These are phyloP conservation scores for Vachellia collinsii DNA, from an alignment of 306 rosid genomes.

Conservation along the genomic window DNA sequence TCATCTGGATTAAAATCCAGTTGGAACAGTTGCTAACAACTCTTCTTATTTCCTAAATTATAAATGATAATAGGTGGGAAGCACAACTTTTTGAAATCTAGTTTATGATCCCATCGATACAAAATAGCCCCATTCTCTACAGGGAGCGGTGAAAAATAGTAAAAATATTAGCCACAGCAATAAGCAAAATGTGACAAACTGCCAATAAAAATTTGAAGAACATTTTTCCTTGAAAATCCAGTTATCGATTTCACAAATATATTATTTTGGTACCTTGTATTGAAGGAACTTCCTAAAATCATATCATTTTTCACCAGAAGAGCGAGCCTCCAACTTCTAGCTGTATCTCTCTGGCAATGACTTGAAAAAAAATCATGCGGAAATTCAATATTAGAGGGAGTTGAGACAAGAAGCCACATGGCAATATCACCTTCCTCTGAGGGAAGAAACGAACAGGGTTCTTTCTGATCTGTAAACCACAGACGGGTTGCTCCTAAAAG, in stretches of 20 bases:
- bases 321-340: conserved; percentile 75
- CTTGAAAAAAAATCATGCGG: conserved; percentile 40
- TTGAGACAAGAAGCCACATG: conserved; percentile 75
- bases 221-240: neutral
- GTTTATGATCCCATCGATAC: conserved; percentile 3
- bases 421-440: conserved; percentile 58
- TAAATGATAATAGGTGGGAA: conserved; percentile 9
- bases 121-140: neutral
- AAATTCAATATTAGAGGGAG: conserved; percentile 49
- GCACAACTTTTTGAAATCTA: neutral
- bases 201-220: neutral
- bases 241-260: conserved; percentile 18
- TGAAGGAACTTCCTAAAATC: conserved; percentile 65
- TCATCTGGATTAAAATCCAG: conserved; percentile 18
- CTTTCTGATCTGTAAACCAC: conserved; percentile 48
- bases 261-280: conserved; percentile 64
- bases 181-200: conserved; percentile 23
- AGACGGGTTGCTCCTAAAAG: conserved; percentile 57
- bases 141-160: neutral
- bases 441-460: conserved; percentile 38
- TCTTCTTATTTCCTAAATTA: conserved; percentile 4
- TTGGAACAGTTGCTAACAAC: conserved; percentile 18
- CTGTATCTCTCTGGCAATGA: conserved; percentile 44
- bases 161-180: conserved; percentile 1
- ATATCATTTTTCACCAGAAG: conserved; percentile 62